phyloP scores from a whole-genome alignment of 192 early-diverging fungal species.

The Backusella liffmaniae region DNA sequence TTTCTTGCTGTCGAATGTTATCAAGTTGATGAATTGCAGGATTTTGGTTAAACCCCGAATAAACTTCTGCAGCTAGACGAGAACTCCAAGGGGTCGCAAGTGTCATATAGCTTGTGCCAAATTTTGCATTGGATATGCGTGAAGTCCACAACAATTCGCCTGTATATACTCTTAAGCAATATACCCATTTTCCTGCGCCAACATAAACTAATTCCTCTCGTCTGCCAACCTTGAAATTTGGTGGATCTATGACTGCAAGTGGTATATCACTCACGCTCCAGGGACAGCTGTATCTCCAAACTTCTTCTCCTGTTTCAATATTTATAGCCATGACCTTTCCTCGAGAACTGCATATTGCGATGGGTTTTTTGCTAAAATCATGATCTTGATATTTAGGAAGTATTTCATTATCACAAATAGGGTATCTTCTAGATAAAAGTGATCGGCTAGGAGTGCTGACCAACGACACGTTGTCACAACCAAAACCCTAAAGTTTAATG shows the following conservation, averaged over 20 bases:
- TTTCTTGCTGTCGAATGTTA: not conserved
- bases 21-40: conserved; percentile 4
- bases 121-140: not conserved
- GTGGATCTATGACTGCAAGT: conserved; percentile 11
- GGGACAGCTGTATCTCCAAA: conserved; percentile 24
- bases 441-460: conserved; percentile 11
- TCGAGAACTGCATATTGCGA: conserved; percentile 13
- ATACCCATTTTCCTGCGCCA: conserved; percentile 18
- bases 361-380: not conserved
- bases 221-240: not conserved
- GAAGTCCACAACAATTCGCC: conserved; percentile 13
- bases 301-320: conserved; percentile 3
- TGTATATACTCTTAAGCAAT: conserved; percentile 9
- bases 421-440: not conserved
- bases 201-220: conserved; percentile 4
- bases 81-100: conserved; percentile 26
- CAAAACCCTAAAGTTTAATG: conserved; percentile 21
- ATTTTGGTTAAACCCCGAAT: conserved; percentile 9
- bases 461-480: conserved; percentile 17
- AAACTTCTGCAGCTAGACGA: conserved; percentile 4
- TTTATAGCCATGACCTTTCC: conserved; percentile 24
- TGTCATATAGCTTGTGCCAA: conserved; percentile 12
- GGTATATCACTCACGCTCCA: conserved; percentile 16
- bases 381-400: not conserved
- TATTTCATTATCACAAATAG: not conserved